Percentiles rank a stretch among this genome's conserved stretches.
Evolutionary conservation across 768 basidiomycete genomes (phyloP).

Genomic region (Pholiota molesta): DNA sequence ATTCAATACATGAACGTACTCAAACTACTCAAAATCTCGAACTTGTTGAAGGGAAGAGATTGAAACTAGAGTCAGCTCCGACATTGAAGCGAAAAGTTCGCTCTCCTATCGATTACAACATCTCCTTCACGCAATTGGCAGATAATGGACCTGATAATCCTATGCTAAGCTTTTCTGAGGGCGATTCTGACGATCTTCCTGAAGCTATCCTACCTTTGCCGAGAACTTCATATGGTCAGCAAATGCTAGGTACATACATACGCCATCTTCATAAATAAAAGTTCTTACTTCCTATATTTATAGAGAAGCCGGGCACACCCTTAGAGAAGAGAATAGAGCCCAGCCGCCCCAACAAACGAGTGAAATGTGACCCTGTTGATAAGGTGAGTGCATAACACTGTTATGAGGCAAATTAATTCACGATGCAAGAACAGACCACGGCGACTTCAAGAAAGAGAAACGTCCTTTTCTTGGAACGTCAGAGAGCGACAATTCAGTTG

Average conservation of each 20-base stretch:
- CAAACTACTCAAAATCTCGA: constrained; percentile 41
- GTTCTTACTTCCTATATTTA: neutral
- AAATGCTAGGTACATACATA: neutral
- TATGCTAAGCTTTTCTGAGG: constrained; percentile 24
- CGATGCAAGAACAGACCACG: neutral
- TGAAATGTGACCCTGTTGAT: neutral
- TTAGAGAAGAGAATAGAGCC: neutral
- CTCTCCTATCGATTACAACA: constrained; percentile 46
- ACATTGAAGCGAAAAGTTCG: constrained; percentile 32
- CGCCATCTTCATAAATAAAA: neutral
- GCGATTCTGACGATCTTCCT: constrained; percentile 45
- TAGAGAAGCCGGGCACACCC: neutral
- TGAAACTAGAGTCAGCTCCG: constrained; percentile 42
- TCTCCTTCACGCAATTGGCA: constrained; percentile 50
- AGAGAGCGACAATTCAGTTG: constrained; percentile 22
- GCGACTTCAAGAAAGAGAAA: neutral
- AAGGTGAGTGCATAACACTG: neutral
- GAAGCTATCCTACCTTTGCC: constrained; percentile 33
- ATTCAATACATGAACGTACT: constrained; percentile 45
- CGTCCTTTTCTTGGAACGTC: constrained; percentile 21
- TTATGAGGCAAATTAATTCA: neutral
- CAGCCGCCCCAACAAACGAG: neutral
- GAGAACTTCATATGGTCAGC: neutral
- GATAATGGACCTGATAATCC: constrained; percentile 19
- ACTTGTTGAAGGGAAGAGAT: constrained; percentile 40